phyloP scores from a whole-genome alignment of 1,139 yeast genomes.

The Magnusiomyces suaveolens region DNA sequence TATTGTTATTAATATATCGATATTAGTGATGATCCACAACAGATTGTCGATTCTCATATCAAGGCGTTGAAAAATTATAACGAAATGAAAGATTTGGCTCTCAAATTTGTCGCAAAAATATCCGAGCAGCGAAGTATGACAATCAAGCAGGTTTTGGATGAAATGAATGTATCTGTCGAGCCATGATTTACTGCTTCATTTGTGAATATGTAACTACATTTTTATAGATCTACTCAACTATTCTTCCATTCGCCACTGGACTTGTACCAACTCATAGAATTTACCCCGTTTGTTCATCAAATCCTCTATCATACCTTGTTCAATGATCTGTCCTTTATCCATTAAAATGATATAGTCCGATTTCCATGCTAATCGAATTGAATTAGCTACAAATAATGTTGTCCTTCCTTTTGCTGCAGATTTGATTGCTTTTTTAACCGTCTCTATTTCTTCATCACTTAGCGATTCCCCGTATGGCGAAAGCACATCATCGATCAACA shows the following conservation, averaged over 20 bases:
- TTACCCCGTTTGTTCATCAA: constrained; percentile 12
- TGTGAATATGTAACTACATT: background rate
- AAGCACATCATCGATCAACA: constrained; percentile 49
- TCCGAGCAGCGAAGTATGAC: constrained; percentile 13
- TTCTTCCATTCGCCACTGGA: background rate
- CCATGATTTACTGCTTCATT: background rate
- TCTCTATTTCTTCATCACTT: constrained; percentile 5
- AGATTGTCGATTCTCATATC: constrained; percentile 11
- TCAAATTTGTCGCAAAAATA: constrained; percentile 12
- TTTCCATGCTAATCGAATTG: constrained; percentile 51
- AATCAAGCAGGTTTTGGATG: constrained; percentile 11
- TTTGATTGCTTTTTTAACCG: constrained; percentile 41
- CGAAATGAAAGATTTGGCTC: constrained; percentile 12
- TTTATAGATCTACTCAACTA: too few relatives aligned
- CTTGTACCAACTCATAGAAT: constrained; percentile 5
- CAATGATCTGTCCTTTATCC: constrained; percentile 21
- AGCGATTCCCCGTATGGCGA: constrained; percentile 22
- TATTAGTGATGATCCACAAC: constrained; percentile 11
- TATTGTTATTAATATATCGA: background rate
- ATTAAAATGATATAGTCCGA: constrained; percentile 20
- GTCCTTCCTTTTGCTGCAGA: constrained; percentile 47
- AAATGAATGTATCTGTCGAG: constrained; percentile 10
- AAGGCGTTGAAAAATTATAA: constrained; percentile 11
- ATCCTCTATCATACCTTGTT: constrained; percentile 18
- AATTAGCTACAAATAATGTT: constrained; percentile 69